Conservation (phyloP, 768 basidiomycete genomes). For the Mycena albidolilacea region DNA sequence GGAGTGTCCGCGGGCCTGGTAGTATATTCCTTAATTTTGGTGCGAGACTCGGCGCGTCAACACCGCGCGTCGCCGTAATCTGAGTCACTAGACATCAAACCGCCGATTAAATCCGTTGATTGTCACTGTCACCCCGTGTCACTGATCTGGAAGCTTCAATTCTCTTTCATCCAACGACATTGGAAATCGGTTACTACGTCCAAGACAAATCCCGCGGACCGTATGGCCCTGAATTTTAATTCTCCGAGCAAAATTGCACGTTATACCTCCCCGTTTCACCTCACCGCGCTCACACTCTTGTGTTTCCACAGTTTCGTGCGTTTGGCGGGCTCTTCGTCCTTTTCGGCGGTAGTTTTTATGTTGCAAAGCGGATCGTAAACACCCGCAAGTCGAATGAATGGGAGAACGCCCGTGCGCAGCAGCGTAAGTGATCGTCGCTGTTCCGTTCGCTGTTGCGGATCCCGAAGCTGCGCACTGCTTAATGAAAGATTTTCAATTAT, state of each 20-base stretch:
- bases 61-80: no score
- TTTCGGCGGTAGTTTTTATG: constrained; percentile 36
- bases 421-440: constrained; percentile 5
- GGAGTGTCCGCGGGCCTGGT: no score
- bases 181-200: not conserved
- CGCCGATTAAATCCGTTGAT: not conserved
- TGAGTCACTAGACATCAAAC: no score
- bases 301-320: constrained; percentile 27
- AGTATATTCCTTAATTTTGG: no score
- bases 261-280: not conserved
- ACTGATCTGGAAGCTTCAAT: not conserved
- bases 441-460: not conserved
- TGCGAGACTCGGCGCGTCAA: no score
- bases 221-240: constrained; percentile 29
- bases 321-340: constrained; percentile 38
- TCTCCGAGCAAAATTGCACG: constrained; percentile 31
- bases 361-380: constrained; percentile 28
- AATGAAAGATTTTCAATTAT: not conserved
- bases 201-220: not conserved
- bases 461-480: not conserved
- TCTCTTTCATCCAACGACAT: not conserved
- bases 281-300: not conserved
- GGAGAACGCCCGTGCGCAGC: constrained; percentile 22
- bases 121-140: not conserved
- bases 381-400: constrained; percentile 20